Percentiles rank a stretch among this genome's conserved stretches.
Conservation (phyloP, 441 rosid genomes). For the Erodium moschatum region DNA sequence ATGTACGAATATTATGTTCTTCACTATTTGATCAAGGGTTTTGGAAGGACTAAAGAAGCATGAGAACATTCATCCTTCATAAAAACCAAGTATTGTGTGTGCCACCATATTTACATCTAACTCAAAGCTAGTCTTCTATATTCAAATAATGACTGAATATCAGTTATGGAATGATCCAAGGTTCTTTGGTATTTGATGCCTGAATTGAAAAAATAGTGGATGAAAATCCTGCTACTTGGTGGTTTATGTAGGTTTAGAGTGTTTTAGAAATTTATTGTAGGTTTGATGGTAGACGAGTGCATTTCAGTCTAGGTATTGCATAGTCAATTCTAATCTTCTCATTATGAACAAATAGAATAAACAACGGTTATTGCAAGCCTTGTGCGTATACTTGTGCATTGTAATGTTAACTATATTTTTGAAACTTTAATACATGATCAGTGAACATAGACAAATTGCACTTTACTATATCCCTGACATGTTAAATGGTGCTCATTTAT, state of each 20-base stretch:
- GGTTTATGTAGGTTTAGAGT: neutral
- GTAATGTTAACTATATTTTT: neutral
- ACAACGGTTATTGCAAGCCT: neutral
- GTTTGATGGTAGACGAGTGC: neutral
- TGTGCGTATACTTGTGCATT: neutral
- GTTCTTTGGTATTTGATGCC: too few species aligned
- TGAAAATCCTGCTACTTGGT: too few species aligned
- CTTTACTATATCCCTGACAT: neutral
- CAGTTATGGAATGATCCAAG: neutral
- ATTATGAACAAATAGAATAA: neutral
- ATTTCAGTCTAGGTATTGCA: neutral
- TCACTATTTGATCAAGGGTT: neutral
- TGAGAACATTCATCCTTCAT: neutral
- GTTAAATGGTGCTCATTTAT: constrained; percentile 13
- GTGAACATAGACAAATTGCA: neutral
- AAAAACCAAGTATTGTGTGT: neutral
- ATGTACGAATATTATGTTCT: too few species aligned
- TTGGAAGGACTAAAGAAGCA: neutral
- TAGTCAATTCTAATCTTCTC: neutral
- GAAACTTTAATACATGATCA: neutral
- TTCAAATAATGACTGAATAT: neutral
- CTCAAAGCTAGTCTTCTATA: neutral
- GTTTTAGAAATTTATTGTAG: neutral
- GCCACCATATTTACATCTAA: neutral
- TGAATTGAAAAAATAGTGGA: too few species aligned